Evolutionary conservation across 2,329 filamentous ascomycete genomes (phyloP), one percentile per base, ranked within the genome.

Genomic region (Corniculantispora saksenae): DNA sequence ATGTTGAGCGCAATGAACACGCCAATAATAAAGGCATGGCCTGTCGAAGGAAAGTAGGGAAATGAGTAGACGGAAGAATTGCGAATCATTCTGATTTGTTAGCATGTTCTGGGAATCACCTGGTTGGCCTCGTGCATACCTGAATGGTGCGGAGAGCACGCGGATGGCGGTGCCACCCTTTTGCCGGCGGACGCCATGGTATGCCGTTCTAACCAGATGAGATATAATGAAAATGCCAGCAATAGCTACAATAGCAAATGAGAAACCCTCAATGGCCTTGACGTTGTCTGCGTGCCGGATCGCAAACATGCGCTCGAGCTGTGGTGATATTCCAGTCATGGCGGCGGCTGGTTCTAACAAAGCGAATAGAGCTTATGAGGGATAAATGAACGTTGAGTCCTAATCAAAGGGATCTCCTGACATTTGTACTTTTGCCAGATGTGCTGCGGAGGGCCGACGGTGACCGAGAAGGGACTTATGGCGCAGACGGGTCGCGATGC

Each of bases 1-100:
- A 78, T 17, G 56, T 81, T 81, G 55, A 79, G 70, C 6, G 67
- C 69, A 8, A 77, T 13, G 40, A 78, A 81, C 5, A 69, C 38
- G 12, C 68, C 45, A 35, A 76, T 68, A 10, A 77, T 51, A 10
- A 70, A 55, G 0, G 71, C 70, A 64, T 81, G 78, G 8, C 75
- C 79, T 3, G 70, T 64, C 3, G 77, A 77, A 2, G 75, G 77
- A 1, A 76, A 61, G 0, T 68, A 67, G 0, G 68, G 69, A 2
- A 71, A 67, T 38, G 71, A 74, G 5, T 69, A 71, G 21, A 77
- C 69, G 29, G 70, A 65, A 8, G 72, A 23, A 43, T 67, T 71
- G 62, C 77, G 73, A 32, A 72, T 47, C 38, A 67, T 70, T 58
- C 76, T 78, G 32, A 29, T 25, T 60, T 47, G 56, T 65, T 38